Conservation (phyloP, 495 filamentous ascomycete genomes). For the Trichocladium uniseriatum region DNA sequence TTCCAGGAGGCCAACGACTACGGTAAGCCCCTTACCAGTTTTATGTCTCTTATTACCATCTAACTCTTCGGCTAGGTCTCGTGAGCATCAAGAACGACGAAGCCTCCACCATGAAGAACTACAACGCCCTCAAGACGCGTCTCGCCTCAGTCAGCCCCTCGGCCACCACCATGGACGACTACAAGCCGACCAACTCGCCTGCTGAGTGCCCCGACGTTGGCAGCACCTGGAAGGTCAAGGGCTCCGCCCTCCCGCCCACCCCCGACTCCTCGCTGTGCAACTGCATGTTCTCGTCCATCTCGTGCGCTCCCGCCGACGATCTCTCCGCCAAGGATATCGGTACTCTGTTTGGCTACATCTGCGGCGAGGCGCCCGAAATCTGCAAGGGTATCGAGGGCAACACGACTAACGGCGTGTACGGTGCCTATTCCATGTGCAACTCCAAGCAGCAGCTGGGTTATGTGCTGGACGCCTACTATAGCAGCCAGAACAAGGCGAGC, state of each 20-base stretch:
- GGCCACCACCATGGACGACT: slow-evolving; percentile 52
- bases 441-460: slow-evolving; percentile 68
- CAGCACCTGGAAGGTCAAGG: slow-evolving; percentile 57
- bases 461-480: slow-evolving; percentile 74
- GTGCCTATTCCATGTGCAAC: slow-evolving; percentile 85
- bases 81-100: slow-evolving; percentile 51
- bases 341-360: slow-evolving; percentile 65
- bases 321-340: slow-evolving; percentile 46
- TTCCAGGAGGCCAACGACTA: slow-evolving; percentile 87
- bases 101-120: slow-evolving; percentile 61
- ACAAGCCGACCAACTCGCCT: slow-evolving; percentile 70
- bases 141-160: slow-evolving; percentile 61
- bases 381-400: slow-evolving; percentile 69
- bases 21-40: slow-evolving; percentile 37
- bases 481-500: slow-evolving; percentile 44
- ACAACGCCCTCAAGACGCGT: slow-evolving; percentile 59
- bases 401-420: slow-evolving; percentile 64
- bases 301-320: slow-evolving; percentile 52
- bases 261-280: slow-evolving; percentile 65
- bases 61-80: too few species aligned
- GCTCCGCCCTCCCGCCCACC: slow-evolving; percentile 61
- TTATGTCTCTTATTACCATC: too few species aligned
- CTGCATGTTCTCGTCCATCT: slow-evolving; percentile 67
- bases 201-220: slow-evolving; percentile 61
- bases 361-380: slow-evolving; percentile 40